Evolutionary conservation across 2,329 filamentous ascomycete species (phyloP), one percentile per base, ranked within the genome.

Genomic region (Colletotrichum agaves): DNA sequence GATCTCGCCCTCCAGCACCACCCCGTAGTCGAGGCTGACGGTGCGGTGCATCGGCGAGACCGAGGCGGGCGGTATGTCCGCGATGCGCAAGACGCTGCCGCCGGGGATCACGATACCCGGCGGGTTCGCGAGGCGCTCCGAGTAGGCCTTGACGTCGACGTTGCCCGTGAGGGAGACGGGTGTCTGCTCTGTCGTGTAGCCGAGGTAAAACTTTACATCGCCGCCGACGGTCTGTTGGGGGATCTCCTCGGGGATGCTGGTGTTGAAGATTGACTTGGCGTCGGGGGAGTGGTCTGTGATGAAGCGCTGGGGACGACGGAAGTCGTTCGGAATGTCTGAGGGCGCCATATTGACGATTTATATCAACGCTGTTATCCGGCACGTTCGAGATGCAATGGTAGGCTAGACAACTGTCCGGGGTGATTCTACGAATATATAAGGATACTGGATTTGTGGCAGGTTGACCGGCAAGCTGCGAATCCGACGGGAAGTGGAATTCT

Each of bases 11-110:
- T 88, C 85, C 7, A 88, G 72, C 3, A 88, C 81, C 53, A 88
- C 79, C 1, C 85, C 87, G 70, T 85, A 88, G 70, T 88, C 87
- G 2, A 88, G 75, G 39, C 80, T 85, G 70, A 84, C 79, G 0
- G 85, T 87, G 12, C 85, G 81, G 70, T 88, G 86, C 79, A 87
- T 84, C 17, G 59, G 74, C 70, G 57, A 76, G 81, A 15, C 72
- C n/a, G 49, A 46, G 0, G 59, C 69, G 0, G 84, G 84, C 0
- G 78, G 75, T 69, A 86, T 82, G 66, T 87, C 84, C 7, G 86
- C 83, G 46, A 83, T 78, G 2, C 83, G 80, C 5, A 81, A 78
- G 1, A 85, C 79, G 0, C 79, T 83, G 37, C 84, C 84, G 39
- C 72, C 73, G 2, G 73, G 72, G 10, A 77, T 72, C 4, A 56